Base-by-base conservation (phyloP, 768 basidiomycete species). In the Lentinula aciculospora region DNA sequence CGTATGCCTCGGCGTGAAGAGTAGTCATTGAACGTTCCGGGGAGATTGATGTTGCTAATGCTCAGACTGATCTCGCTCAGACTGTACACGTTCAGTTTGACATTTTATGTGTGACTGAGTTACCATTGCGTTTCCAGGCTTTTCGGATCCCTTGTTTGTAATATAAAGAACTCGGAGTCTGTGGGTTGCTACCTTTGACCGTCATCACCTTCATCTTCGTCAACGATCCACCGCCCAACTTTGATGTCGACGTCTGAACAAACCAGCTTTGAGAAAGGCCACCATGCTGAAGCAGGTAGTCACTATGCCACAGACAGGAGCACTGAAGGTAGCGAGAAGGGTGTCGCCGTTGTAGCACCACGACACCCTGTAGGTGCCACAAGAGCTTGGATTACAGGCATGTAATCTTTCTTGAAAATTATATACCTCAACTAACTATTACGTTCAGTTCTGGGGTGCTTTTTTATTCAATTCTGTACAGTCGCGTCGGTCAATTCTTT, bases 401-500 rank as follows among this genome's bases (percentile, higher is more conserved):
- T 21, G 23, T 54, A 6, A n/a, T n/a, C 17, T 23, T 32, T 42
- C 37, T 15, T 3, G 42, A 3, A 31, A 7, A 15, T 6, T 3
- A 3, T 21, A 19, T 6, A 10, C 10, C 13, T 54, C 8, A 54
- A 37, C 53, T 19, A 13, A 29, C n/a, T 48, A 15, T 27, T 48
- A 6, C 44, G 25, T 28, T 47, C 6, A 54, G 53, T 54, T 19
- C n/a, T 54, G 13, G 53, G 53, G 4, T 54, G 53, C 53, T 54
- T 54, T 40, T 40, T 21, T 17, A 54, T 54, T 17, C 53, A 54
- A 28, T 54, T 54, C 28, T 37, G 53, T 19, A 54, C 53, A 7
- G 53, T 54, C 40, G 53, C 53, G 21, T 54, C 53, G 0, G 53
- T 39, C 39, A 54, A 39, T 23, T 39, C 53, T n/a, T 54, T 54